Base-by-base conservation (phyloP, 371 early-diverging fungal species). In the Rhizomucor pusillus region DNA sequence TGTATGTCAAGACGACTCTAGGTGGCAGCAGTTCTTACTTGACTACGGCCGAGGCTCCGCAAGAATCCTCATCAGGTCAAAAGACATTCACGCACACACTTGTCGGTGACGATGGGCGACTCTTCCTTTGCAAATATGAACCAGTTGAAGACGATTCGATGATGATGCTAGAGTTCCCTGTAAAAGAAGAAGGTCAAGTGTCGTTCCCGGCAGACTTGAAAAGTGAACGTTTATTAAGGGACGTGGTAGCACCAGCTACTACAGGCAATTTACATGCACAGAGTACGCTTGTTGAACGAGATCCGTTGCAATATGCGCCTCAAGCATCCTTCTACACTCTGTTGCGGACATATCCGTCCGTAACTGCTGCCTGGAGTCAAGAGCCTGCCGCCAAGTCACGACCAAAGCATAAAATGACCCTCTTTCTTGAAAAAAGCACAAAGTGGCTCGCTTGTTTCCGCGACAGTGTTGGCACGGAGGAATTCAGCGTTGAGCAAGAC, bases 401-500 rank as follows among this genome's bases (percentile, higher is more conserved):
- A 50, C 44, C 23, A 51, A 52, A 20, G 34, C 7, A 5, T 7
- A 3, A 29, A 29, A 29, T 29, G 29, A 7, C 5, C 7, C 29
- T 29, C 7, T 29, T 29, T 22, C 36, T 65, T 20, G 67, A 71
- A 47, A 62, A 46, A 23, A 57, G 67, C 13, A 63, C 63, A 34
- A 57, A 64, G 34, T 70, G 70, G 70, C 63, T 59, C 19, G 63
- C 70, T 18, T 70, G 70, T 46, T 63, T 70, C 40, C 63, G 70
- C 13, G 66, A 70, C 48, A 55, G 66, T 35, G 49, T 50, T 23
- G 70, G 70, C 3, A 66, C 70, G 19, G 60, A 69, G 45, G 33
- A 24, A 6, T 65, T 70, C 39, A 54, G 61, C 4, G 57, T 66
- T 5, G 53, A 33, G 1, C 45, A 56, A 11, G 51, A 47, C 7